Evolutionary conservation across 2,329 filamentous ascomycete species (phyloP).

Genomic region (Neoscytalidium dimidiatum): DNA sequence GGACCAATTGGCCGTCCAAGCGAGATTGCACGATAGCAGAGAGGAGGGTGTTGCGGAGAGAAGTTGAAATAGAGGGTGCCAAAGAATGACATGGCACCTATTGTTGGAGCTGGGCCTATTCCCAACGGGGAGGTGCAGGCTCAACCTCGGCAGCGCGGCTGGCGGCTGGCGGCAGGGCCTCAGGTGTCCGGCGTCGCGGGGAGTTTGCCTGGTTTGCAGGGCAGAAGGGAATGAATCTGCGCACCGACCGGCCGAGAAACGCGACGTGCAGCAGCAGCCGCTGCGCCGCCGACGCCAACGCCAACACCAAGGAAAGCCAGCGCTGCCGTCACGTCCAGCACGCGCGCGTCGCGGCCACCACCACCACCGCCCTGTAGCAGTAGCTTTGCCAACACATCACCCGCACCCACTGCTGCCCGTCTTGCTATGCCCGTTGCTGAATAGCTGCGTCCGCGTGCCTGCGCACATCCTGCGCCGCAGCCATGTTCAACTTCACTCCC

Average conservation of each 20-base stretch:
- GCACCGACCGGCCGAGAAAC: slow-evolving; percentile 2
- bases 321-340: background rate
- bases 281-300: background rate
- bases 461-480: slow-evolving; percentile 15
- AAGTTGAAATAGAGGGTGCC: slow-evolving; percentile 11
- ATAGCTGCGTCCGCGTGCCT: slow-evolving; percentile 10
- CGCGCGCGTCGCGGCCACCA: slow-evolving; percentile 4
- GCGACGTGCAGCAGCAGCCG: background rate
- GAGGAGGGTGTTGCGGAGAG: background rate
- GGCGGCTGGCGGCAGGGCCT: too few species aligned
- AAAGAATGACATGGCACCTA: slow-evolving; percentile 4
- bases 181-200: background rate
- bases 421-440: slow-evolving; percentile 8
- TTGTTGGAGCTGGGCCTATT: background rate
- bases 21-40: background rate
- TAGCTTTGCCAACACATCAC: background rate
- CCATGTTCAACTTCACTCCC: slow-evolving; percentile 95
- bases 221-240: background rate
- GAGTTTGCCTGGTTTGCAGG: slow-evolving; percentile 2
- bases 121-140: background rate
- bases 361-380: slow-evolving; percentile 2
- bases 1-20: background rate
- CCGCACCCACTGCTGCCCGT: background rate
- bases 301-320: slow-evolving; percentile 6
- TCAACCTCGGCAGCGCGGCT: background rate